Percentiles rank a stretch among this genome's conserved stretches.
These are phyloP conservation scores for Cercospora sp. DNA, from an alignment of 2,329 filamentous ascomycete species.

Conservation along the genomic window DNA sequence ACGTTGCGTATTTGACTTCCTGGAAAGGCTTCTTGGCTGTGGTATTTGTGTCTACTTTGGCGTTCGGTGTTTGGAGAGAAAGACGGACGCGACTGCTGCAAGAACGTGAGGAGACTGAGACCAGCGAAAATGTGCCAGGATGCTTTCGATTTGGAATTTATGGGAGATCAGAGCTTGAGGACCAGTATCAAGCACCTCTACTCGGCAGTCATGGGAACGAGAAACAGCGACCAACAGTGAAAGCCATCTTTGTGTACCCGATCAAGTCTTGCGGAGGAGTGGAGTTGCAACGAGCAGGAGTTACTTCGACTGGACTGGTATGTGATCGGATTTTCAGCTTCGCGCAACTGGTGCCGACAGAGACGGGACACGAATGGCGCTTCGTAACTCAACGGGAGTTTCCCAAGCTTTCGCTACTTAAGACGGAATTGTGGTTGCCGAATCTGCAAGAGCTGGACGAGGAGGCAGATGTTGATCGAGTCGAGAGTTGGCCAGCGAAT, in stretches of 20 bases:
- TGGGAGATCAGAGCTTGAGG: conserved; percentile 29
- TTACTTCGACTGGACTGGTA: conserved; percentile 47
- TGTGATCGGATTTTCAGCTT: conserved; percentile 58
- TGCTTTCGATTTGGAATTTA: conserved; percentile 11
- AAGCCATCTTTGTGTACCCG: conserved; percentile 49
- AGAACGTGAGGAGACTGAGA: neutral
- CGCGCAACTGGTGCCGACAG: conserved; percentile 58
- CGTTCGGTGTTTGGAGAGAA: conserved; percentile 2
- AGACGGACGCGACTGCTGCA: conserved; percentile 1
- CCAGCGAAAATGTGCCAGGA: neutral
- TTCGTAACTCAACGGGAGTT: conserved; percentile 70
- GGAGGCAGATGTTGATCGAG: conserved; percentile 18
- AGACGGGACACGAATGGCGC: conserved; percentile 58
- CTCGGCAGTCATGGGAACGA: neutral
- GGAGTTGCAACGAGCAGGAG: conserved; percentile 41
- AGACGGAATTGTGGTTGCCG: conserved; percentile 67
- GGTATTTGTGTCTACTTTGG: conserved; percentile 2
- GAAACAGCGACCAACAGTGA: conserved; percentile 28
- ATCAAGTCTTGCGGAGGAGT: conserved; percentile 50
- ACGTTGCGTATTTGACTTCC: conserved; percentile 15
- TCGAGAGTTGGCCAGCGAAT: conserved; percentile 52
- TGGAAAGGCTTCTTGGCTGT: conserved; percentile 18
- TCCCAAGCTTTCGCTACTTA: conserved; percentile 69
- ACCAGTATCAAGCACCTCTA: conserved; percentile 22
- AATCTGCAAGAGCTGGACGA: conserved; percentile 44